These are phyloP conservation scores for Alopecurus myosuroides DNA, from an alignment of 176 grass and related monocot species.

Conservation along the genomic window DNA sequence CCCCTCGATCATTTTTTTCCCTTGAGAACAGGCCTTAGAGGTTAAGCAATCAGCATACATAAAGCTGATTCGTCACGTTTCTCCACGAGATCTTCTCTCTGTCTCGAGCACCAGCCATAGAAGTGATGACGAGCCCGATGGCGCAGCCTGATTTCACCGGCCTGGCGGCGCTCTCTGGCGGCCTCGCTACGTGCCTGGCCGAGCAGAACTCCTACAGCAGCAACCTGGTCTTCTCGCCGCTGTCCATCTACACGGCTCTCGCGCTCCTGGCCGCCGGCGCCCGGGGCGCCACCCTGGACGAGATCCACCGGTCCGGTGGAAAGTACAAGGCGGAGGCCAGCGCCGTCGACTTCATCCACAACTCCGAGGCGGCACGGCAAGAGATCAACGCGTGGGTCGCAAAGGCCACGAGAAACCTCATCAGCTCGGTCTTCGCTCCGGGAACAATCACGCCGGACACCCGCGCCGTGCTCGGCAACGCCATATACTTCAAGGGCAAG, in stretches of 20 bases:
- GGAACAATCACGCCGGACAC: neutral
- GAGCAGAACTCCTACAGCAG: too few relatives aligned
- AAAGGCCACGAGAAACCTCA: neutral
- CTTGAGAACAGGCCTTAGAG: too few relatives aligned
- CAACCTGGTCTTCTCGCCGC: slow-evolving; percentile 5
- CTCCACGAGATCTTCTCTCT: too few relatives aligned
- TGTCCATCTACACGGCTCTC: slow-evolving; percentile 20
- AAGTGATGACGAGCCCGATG: too few relatives aligned
- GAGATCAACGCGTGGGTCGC: neutral
- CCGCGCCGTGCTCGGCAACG: neutral
- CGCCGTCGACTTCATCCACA: neutral
- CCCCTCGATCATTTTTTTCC: too few relatives aligned
- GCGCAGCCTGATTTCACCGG: too few relatives aligned
- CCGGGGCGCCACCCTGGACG: neutral
- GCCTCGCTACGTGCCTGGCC: too few relatives aligned
- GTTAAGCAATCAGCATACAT: too few relatives aligned
- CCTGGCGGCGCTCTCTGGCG: too few relatives aligned
- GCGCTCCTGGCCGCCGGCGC: slow-evolving; percentile 2
- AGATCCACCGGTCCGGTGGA: neutral
- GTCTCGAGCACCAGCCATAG: too few relatives aligned
- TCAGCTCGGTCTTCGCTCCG: neutral
- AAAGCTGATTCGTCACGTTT: too few relatives aligned
- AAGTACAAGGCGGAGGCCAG: neutral
- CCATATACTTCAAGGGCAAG: neutral
- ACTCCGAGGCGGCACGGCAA: neutral